Evolutionary conservation across 495 filamentous ascomycete species (phyloP), one percentile per base, ranked within the genome.

Genomic region (Lasiosphaeria miniovina): DNA sequence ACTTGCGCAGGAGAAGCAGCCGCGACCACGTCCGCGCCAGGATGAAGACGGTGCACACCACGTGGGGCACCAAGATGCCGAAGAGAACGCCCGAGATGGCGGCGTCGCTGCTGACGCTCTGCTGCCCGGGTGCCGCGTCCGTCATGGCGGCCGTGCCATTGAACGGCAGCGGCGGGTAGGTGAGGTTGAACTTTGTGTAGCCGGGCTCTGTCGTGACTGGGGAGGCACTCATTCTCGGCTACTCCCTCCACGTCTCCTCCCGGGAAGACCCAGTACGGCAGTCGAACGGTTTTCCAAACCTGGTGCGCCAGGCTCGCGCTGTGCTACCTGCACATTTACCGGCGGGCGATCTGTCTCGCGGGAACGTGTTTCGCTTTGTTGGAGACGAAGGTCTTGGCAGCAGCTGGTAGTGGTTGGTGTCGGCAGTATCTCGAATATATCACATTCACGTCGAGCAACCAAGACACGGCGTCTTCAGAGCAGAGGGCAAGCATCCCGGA

Each of bases 121-220:
- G 36, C 35, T 50, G 8, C 40, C 55, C 45, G 35, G n/a, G 7
- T 17, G n/a, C 32, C 6, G 38, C 33, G 43, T 41, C 54, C 9
- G 15, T 17, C 10, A 54, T 34, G 5, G 40, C 43, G 31, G 57
- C 31, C 1, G 60, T 35, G 54, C 34, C 46, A 31, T 57, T 65
- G 33, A 60, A 68, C 3, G 62, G 63, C 10, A 53, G 14, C 6
- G 53, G 51, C 11, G 67, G 61, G 34, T 65, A 68, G 32, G 49
- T 66, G 59, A 71, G 60, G 64, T 71, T 71, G 63, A 67, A 67
- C 40, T 61, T 67, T 49, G 65, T 63, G 17, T 65, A 59, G 10
- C 48, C 65, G n/a, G 56, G 49, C 24, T 67, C 67, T 12, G 49
- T 61, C 10, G 59, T 53, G 32, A 61, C 46, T 31, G 58, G 7